Percentiles rank a stretch among this genome's conserved stretches.
These are phyloP conservation scores for Sporothrix mexicana DNA, from an alignment of 2,329 filamentous ascomycete genomes.

Conservation along the genomic window DNA sequence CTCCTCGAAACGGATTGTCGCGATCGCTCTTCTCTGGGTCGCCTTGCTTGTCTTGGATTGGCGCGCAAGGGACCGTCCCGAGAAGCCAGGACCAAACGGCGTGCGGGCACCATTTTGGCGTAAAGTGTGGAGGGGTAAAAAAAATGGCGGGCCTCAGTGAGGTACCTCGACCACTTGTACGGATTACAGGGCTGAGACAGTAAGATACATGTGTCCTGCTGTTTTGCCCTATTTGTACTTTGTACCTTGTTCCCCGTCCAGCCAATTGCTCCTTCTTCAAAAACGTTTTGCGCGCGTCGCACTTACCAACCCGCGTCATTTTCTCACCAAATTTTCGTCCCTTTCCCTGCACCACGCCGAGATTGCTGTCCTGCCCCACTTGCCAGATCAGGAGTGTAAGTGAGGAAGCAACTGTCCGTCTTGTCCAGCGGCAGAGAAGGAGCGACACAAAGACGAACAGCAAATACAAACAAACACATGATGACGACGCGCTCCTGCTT, in stretches of 20 bases:
- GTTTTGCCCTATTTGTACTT: not conserved
- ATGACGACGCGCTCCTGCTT: not conserved
- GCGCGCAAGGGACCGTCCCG: constrained; percentile 30
- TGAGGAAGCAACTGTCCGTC: constrained; percentile 6
- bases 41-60: constrained; percentile 29
- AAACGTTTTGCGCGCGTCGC: constrained; percentile 14
- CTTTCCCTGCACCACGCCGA: not conserved
- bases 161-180: not conserved
- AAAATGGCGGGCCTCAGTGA: not conserved
- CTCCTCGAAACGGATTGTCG: not conserved
- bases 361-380: constrained; percentile 26
- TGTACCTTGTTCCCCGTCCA: not conserved
- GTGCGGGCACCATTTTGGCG: constrained; percentile 20
- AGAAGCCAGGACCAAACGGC: constrained; percentile 7
- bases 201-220: constrained; percentile 17
- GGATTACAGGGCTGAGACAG: constrained; percentile 26
- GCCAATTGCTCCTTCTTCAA: not conserved
- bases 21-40: not conserved
- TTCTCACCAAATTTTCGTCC: not conserved
- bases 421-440: not conserved
- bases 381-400: constrained; percentile 28
- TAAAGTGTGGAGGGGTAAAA: constrained; percentile 20
- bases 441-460: not conserved
- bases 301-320: not conserved
- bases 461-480: not conserved